Percentiles rank a stretch among this genome's conserved stretches.
phyloP scores from a whole-genome alignment of 495 filamentous ascomycete genomes.

The Sporormia fimetaria region DNA sequence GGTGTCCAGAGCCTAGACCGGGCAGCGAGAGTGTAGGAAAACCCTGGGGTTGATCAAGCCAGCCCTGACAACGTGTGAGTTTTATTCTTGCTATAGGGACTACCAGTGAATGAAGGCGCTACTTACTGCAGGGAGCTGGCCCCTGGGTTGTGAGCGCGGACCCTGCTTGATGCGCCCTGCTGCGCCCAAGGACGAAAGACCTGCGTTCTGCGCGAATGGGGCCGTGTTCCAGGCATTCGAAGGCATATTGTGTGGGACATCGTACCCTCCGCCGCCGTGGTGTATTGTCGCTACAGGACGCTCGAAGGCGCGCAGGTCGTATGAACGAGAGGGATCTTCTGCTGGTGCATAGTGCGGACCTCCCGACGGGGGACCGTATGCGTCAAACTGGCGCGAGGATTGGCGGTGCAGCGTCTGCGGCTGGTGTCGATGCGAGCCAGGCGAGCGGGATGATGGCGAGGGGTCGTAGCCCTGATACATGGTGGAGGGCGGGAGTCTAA shows the following conservation, averaged over 20 bases:
- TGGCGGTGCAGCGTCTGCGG: slow-evolving; percentile 56
- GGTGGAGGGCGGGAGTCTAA: slow-evolving; percentile 44
- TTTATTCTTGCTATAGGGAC: background rate
- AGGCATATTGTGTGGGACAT: slow-evolving; percentile 18
- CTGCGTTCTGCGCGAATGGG: slow-evolving; percentile 22
- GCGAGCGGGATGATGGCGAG: slow-evolving; percentile 45
- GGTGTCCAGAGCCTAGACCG: slow-evolving; percentile 18
- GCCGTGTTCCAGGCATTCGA: slow-evolving; percentile 22
- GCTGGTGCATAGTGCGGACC: slow-evolving; percentile 23
- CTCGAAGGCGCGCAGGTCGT: slow-evolving; percentile 24
- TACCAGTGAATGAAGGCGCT: background rate
- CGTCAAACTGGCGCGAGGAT: slow-evolving; percentile 56
- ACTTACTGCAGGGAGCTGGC: slow-evolving; percentile 23
- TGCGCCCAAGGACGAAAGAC: slow-evolving; percentile 16
- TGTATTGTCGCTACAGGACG: slow-evolving; percentile 25
- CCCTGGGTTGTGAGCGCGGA: slow-evolving; percentile 14
- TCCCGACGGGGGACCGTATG: slow-evolving; percentile 22
- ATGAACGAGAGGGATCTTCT: slow-evolving; percentile 24
- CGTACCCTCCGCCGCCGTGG: slow-evolving; percentile 11
- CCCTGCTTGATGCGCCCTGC: slow-evolving; percentile 16
- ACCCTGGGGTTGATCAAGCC: slow-evolving; percentile 24
- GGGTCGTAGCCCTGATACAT: slow-evolving; percentile 47
- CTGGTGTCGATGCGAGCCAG: slow-evolving; percentile 50
- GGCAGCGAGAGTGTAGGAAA: slow-evolving; percentile 21
- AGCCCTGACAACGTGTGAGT: slow-evolving; percentile 9